A percentile compares a stretch with the other conserved stretches of the same genome.
Evolutionary conservation across 495 filamentous ascomycete genomes (phyloP).

Genomic region (Penicillium soppii): DNA sequence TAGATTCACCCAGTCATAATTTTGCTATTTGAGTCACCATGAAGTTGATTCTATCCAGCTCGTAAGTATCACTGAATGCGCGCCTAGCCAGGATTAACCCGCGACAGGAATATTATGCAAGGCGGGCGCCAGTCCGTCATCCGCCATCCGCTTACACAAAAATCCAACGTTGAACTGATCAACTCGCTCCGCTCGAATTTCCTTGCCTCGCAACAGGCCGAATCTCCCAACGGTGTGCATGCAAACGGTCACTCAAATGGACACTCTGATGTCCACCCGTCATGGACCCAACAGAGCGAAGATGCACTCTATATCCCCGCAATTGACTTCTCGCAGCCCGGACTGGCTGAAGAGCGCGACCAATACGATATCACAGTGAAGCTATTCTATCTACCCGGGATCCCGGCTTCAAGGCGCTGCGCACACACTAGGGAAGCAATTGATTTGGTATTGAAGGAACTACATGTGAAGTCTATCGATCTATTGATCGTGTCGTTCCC

Average conservation of each 20-base stretch:
- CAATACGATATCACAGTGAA: conserved; percentile 94
- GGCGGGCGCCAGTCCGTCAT: conserved; percentile 75
- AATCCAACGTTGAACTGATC: conserved; percentile 85
- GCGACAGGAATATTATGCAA: conserved; percentile 74
- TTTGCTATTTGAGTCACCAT: conserved; percentile 33
- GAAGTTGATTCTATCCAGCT: conserved; percentile 86
- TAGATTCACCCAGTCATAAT: conserved; percentile 10
- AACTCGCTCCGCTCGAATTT: conserved; percentile 84
- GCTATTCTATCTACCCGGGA: conserved; percentile 81
- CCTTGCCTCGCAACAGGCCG: conserved; percentile 64
- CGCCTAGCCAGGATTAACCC: conserved; percentile 6
- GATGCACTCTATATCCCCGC: conserved; percentile 71
- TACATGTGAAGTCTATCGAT: conserved; percentile 74
- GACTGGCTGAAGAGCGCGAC: conserved; percentile 71
- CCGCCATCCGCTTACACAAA: conserved; percentile 66
- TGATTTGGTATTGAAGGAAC: conserved; percentile 71
- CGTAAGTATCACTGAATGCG: conserved; percentile 50
- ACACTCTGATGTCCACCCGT: conserved; percentile 13
- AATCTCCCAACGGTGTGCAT: conserved; percentile 21
- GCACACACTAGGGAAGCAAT: conserved; percentile 74
- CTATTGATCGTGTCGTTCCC: conserved; percentile 92
- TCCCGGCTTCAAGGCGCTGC: conserved; percentile 58
- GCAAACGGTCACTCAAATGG: conserved; percentile 9
- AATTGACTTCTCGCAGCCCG: conserved; percentile 66
- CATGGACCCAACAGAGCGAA: conserved; percentile 65